A percentile compares a stretch with the other conserved stretches of the same genome.
Evolutionary conservation across 2,329 filamentous ascomycete genomes (phyloP).

Genomic region (Neophaeococcomyces mojaviensis): DNA sequence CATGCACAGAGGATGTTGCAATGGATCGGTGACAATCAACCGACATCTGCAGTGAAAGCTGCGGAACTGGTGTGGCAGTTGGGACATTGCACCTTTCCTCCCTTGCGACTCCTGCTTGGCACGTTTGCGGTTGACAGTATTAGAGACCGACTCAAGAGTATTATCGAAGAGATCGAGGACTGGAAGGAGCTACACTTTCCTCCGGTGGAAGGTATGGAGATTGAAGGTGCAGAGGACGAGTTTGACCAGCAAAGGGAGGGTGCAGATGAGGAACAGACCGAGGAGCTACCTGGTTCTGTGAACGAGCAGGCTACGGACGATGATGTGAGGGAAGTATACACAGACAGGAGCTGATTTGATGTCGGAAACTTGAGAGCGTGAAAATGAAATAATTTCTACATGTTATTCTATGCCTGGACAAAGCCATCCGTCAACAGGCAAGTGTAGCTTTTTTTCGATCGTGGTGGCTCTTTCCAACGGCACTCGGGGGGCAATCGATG

Average conservation of each 20-base stretch:
- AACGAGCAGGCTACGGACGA: background rate
- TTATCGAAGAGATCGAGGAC: constrained; percentile 91
- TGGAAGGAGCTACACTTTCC: constrained; percentile 80
- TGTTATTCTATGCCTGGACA: no score
- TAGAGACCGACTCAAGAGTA: constrained; percentile 75
- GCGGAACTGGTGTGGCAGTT: constrained; percentile 92
- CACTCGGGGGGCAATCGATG: background rate
- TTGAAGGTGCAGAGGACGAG: constrained; percentile 16
- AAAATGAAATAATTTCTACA: no score
- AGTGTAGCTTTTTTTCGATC: no score
- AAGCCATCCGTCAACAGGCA: no score
- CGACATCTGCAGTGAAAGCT: constrained; percentile 85
- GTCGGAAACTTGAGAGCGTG: no score
- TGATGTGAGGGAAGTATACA: background rate
- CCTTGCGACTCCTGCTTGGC: constrained; percentile 75
- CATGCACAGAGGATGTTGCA: constrained; percentile 88
- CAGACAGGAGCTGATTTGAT: no score
- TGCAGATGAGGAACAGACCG: constrained; percentile 10
- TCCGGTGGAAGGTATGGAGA: constrained; percentile 26
- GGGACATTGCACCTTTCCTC: constrained; percentile 90
- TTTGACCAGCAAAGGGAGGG: constrained; percentile 14
- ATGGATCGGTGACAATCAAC: constrained; percentile 88
- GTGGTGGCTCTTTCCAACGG: constrained; percentile 3
- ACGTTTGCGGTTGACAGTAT: constrained; percentile 96
- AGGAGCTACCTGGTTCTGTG: background rate